Base-by-base conservation (phyloP, 1,284 basidiomycete genomes). In the Ustilago vetiveriae region DNA sequence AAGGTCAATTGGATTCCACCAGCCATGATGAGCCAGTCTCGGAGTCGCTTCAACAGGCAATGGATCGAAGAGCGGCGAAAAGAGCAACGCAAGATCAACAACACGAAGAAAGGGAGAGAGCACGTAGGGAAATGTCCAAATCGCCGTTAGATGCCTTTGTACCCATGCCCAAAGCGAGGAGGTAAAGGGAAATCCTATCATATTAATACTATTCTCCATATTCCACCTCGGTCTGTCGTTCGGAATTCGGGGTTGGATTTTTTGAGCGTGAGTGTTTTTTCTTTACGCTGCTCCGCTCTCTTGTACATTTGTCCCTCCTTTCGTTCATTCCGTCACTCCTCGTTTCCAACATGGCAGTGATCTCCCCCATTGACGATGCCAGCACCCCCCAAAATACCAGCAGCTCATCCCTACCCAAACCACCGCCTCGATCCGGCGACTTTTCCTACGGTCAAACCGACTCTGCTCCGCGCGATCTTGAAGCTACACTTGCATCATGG, bases 81-180 rank as follows among this genome's bases (percentile, higher is more conserved):
- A 48, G 68, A 42, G 63, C 53, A 3, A 54, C 16, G 2, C 42
- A 30, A 3, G 35, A 51, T 27, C 17, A 52, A 3, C 23, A 71
- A 17, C 46, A 63, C 2, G 47, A 49, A 24, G 63, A 67, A 37
- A 29, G 37, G 13, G 43, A 63, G 22, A 29, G 58, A 7, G 68
- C 68, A 8, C 36, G 58, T 16, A 52, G 48, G 26, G 63, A 71
- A 33, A 66, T 71, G 68, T 23, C 43, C n/a, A 71, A 71, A 17
- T 62, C 57, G 17, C 68, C 68, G 0, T 51, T 71, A 44, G 63
- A 71, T 32, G 68, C 68, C 7, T 71, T 71, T 47, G 63, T 66
- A 6, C 68, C 68, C 24, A 60, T 60, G 53, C 56, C 68, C 5
- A 66, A 52, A 21, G 7, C 49, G 6, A 33, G 62, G 0, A 41